A percentile compares a stretch with the other conserved stretches of the same genome.
Conservation (phyloP, 352 stramenopile species). For the Phytopythium mirpurense region DNA sequence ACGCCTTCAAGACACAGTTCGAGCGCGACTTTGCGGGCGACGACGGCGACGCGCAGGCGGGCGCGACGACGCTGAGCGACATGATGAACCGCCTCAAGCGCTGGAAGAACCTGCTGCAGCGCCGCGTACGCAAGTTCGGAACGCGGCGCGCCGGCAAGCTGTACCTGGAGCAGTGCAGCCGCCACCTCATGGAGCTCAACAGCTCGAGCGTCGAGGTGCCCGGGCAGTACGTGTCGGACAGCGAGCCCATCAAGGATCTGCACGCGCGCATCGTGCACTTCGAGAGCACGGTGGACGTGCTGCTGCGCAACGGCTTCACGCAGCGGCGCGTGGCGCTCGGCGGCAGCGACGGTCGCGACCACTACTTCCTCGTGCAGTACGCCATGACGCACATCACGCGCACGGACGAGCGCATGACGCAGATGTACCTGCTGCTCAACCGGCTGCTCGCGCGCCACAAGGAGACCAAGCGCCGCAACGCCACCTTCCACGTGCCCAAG, state of each 20-base stretch:
- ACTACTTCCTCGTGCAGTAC: slow-evolving; percentile 92
- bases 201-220: slow-evolving; percentile 89
- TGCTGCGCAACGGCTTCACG: slow-evolving; percentile 86
- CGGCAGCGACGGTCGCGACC: slow-evolving; percentile 82
- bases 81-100: slow-evolving; percentile 89
- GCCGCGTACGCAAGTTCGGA: slow-evolving; percentile 72
- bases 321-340: slow-evolving; percentile 89
- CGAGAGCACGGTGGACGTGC: slow-evolving; percentile 79
- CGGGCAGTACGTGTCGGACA: slow-evolving; percentile 89
- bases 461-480: slow-evolving; percentile 84
- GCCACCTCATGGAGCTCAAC: slow-evolving; percentile 85
- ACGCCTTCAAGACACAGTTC: slow-evolving; percentile 84
- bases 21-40: slow-evolving; percentile 76
- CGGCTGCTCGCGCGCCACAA: slow-evolving; percentile 81
- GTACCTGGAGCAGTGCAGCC: slow-evolving; percentile 85
- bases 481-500: slow-evolving; percentile 88
- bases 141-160: slow-evolving; percentile 66
- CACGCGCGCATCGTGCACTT: slow-evolving; percentile 90
- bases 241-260: slow-evolving; percentile 89
- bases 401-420: slow-evolving; percentile 93
- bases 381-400: slow-evolving; percentile 91
- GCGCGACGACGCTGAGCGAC: slow-evolving; percentile 60
- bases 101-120: slow-evolving; percentile 88
- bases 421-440: slow-evolving; percentile 91
- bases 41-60: slow-evolving; percentile 8